A percentile compares a stretch with the other conserved stretches of the same genome.
Conservation (phyloP, 1,284 basidiomycete genomes). For the Dichomitus squalens region DNA sequence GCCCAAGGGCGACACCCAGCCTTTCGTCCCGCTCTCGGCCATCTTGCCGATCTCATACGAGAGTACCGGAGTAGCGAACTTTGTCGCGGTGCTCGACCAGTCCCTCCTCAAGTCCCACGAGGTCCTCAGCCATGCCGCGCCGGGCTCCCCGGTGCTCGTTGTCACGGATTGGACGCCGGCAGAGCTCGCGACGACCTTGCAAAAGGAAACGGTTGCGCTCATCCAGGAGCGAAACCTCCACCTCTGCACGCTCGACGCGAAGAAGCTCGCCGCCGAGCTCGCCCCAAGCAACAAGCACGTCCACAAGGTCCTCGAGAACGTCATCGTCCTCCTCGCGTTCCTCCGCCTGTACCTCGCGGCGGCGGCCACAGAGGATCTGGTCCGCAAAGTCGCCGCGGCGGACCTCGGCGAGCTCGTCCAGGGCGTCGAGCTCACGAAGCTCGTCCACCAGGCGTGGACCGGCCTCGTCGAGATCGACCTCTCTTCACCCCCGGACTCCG, state of each 20-base stretch:
- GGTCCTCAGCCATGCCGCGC: conserved; percentile 58
- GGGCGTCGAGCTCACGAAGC: conserved; percentile 46
- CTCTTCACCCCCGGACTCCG: conserved; percentile 25
- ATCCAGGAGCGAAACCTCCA: conserved; percentile 52
- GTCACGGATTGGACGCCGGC: conserved; percentile 61
- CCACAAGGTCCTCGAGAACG: conserved; percentile 48
- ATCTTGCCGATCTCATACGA: conserved; percentile 52
- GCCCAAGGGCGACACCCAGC: conserved; percentile 38
- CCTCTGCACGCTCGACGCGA: conserved; percentile 61
- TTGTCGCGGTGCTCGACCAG: conserved; percentile 72
- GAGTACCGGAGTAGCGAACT: conserved; percentile 56
- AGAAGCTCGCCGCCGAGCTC: conserved; percentile 32
- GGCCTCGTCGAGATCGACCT: conserved; percentile 55
- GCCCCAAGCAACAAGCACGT: conserved; percentile 30
- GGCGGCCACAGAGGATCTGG: conserved; percentile 52
- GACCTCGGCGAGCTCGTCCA: conserved; percentile 45
- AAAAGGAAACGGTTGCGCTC: conserved; percentile 42
- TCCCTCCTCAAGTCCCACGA: conserved; percentile 68
- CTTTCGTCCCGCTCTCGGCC: conserved; percentile 49
- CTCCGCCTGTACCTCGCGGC: conserved; percentile 72
- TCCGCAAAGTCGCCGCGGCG: conserved; percentile 52
- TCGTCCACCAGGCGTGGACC: conserved; percentile 59
- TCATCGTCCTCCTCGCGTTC: conserved; percentile 66
- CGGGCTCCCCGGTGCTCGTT: conserved; percentile 60
- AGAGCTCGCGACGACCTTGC: conserved; percentile 61